Evolutionary conservation across 768 basidiomycete species (phyloP).

Genomic region (Lactifluus rugatus): DNA sequence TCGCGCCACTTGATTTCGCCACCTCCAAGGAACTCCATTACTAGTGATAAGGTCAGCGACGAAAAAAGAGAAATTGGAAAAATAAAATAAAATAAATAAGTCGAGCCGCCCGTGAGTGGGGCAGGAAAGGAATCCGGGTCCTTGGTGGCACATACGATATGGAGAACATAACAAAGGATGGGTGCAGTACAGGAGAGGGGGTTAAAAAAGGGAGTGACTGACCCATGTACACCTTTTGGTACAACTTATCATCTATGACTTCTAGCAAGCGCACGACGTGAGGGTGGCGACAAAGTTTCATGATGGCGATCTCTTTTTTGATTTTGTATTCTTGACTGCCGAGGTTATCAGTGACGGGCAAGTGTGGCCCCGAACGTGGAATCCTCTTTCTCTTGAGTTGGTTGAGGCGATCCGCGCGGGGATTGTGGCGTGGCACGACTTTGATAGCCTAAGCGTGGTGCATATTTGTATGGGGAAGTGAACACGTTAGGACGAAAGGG

Average conservation of each 20-base stretch:
- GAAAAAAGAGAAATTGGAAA: not conserved
- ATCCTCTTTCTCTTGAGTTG: slow-evolving; percentile 32
- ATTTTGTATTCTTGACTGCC: slow-evolving; percentile 76
- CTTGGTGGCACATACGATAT: not conserved
- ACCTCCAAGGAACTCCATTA: slow-evolving; percentile 93
- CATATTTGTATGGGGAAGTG: not conserved
- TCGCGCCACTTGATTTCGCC: slow-evolving; percentile 92
- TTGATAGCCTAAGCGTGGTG: slow-evolving; percentile 57
- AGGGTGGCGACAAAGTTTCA: slow-evolving; percentile 91
- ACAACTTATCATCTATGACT: slow-evolving; percentile 87
- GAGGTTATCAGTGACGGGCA: slow-evolving; percentile 56
- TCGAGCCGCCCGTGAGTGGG: not conserved
- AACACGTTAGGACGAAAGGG: not conserved
- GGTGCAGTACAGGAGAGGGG: not conserved
- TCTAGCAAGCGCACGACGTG: slow-evolving; percentile 86
- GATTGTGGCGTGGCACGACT: slow-evolving; percentile 61
- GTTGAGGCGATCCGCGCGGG: slow-evolving; percentile 56
- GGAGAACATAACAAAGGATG: not conserved
- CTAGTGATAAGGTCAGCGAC: slow-evolving; percentile 31
- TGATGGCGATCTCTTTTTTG: slow-evolving; percentile 90
- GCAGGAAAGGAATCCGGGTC: not conserved
- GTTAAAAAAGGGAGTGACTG: slow-evolving; percentile 27
- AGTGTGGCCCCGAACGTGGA: slow-evolving; percentile 37
- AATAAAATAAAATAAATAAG: not conserved
- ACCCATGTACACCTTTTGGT: slow-evolving; percentile 92